Base-by-base conservation (phyloP, 495 filamentous ascomycete genomes). In the Neurospora sp. region DNA sequence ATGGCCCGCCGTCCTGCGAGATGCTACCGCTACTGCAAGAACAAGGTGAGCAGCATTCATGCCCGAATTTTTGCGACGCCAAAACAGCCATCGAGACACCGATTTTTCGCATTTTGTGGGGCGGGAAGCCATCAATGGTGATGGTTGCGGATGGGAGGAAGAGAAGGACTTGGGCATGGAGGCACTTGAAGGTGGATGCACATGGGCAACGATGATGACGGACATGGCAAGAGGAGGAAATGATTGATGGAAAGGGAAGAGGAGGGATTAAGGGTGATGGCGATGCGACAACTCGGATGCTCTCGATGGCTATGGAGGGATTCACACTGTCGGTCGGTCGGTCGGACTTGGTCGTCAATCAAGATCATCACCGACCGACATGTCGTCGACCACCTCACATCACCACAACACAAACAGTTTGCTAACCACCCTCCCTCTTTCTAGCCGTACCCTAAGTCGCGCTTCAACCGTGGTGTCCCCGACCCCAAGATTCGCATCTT, bases 21-120 rank as follows among this genome's bases (percentile, higher is more conserved):
- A 87, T 99, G 96, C 87, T 99, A 99, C 91, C 94, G 96, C 85
- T 99, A 99, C 91, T 99, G 96, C 93, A 98, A 98, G 93, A 98
- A 98, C 92, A 97, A 97, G 95, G 93, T 96, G 84, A 86, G 91
- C 88, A 46, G 27, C 74, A 74, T 78, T 74, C 27, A 46, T 76
- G 27, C 37, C 72, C 74, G 70, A 74, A 62, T 42, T 70, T 71
- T 72, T 74, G 72, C n/a, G n/a, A 27, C 69, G 49, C 27, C 41
- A 31, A 69, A 44, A 73, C 75, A 39, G 31, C 16, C 35, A 35
- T 66, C 54, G 54, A 66, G 54, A 66, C 27, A 35, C 54, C 27
- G 54, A 66, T 66, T 40, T 76, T 74, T 16, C 38, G 9, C 39
- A 49, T 42, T 12, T 27, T 71, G 54, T 74, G 54, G 35, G 5